Base-by-base conservation (phyloP, 768 basidiomycete genomes). In the Pleurotus giganteus region DNA sequence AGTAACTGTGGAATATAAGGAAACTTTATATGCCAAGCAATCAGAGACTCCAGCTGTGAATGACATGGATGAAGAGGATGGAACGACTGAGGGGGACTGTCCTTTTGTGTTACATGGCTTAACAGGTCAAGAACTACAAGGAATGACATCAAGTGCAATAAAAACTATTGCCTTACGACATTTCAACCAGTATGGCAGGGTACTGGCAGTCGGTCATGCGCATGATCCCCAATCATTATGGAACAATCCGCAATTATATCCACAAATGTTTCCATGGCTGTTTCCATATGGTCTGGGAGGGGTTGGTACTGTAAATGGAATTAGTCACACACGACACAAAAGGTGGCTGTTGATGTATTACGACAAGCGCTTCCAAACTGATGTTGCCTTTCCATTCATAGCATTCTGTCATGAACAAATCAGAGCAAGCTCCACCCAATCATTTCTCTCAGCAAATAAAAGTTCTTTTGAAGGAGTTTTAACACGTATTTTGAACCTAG, bases 261-360 rank as follows among this genome's bases (percentile, higher is more conserved):
- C 70, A n/a, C n/a, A n/a, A n/a, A n/a, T n/a, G n/a, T n/a, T n/a
- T n/a, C n/a, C n/a, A n/a, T n/a, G n/a, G n/a, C 51, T 74, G 2
- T 75, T 69, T 60, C 73, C 71, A 0, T 74, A 73, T 58, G 72
- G 74, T 0, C 26, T 61, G 2, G 72, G 71, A 15, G 69, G 67
- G 2, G 60, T 71, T 13, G 68, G 66, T 15, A 49, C 50, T 11
- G 42, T 43, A 4, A 11, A 15, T 43, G 15, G 42, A 9, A 15
- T 43, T 15, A n/a, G n/a, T n/a, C 42, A 43, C 23, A 43, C 42
- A 11, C n/a, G 23, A 29, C 47, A 47, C n/a, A 47, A 47, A 21
- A 12, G 28, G 21, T n/a, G 13, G 15, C 47, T 47, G 12, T 23
- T 47, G 23, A 47, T 47, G 47, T 32, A 47, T n/a, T n/a, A n/a